Conservation (phyloP, 305 asterid species). For the Rubia tinctorum region DNA sequence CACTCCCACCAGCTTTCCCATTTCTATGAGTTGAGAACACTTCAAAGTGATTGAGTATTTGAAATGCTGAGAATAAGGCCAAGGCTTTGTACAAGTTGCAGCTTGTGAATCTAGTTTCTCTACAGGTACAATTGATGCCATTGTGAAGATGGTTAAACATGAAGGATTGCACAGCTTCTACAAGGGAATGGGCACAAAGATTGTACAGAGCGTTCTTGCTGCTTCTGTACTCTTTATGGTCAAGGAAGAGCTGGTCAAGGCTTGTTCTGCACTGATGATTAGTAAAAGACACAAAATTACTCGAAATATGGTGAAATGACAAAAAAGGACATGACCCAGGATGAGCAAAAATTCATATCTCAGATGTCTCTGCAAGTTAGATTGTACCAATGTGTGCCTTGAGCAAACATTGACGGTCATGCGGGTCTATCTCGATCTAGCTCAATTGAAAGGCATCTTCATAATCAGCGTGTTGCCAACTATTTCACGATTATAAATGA, state of each 20-base stretch:
- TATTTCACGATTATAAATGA: no score
- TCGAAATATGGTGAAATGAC: slow-evolving; percentile 1
- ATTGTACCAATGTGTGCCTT: no score
- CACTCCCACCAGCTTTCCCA: no score
- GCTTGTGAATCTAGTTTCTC: not conserved
- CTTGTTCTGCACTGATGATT: slow-evolving; percentile 34
- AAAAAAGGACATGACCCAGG: no score
- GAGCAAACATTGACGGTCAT: no score
- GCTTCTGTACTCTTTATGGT: slow-evolving; percentile 91
- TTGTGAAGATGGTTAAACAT: slow-evolving; percentile 71
- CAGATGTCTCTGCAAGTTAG: no score
- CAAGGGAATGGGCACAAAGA: slow-evolving; percentile 93
- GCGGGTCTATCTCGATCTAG: no score
- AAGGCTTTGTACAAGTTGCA: not conserved
- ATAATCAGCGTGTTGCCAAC: no score
- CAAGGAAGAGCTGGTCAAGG: slow-evolving; percentile 86
- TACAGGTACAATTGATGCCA: slow-evolving; percentile 75
- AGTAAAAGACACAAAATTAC: slow-evolving; percentile 16
- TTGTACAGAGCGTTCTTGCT: slow-evolving; percentile 87
- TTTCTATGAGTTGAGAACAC: not conserved
- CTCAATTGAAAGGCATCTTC: no score
- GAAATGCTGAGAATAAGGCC: no score
- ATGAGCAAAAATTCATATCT: no score
- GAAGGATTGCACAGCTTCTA: slow-evolving; percentile 82
- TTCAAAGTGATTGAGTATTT: not conserved